Evolutionary conservation across 495 filamentous ascomycete genomes (phyloP).

Genomic region (Trichoderma reesei): DNA sequence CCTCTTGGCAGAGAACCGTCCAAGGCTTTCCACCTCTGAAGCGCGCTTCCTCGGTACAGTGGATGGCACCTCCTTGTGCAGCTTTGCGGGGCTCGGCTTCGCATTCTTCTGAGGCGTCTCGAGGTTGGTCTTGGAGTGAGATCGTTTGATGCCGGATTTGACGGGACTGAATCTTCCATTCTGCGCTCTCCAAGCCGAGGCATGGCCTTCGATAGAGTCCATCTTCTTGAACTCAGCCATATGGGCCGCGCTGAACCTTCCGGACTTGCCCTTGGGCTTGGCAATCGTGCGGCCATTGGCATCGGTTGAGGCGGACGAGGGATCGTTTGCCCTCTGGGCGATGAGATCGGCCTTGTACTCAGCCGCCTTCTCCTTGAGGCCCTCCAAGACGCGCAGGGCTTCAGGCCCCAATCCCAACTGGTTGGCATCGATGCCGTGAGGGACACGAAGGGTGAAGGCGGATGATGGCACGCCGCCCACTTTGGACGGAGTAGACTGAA

Average conservation of each 20-base stretch:
- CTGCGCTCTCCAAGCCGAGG: constrained; percentile 64
- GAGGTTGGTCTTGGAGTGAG: constrained; percentile 63
- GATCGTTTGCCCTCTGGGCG: constrained; percentile 42
- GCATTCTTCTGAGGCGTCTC: constrained; percentile 32
- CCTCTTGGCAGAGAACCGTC: constrained; percentile 5
- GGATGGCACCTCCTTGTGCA: not conserved
- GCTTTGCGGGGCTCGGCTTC: constrained; percentile 25
- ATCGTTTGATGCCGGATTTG: constrained; percentile 56
- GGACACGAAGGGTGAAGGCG: constrained; percentile 66
- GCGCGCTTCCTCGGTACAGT: constrained; percentile 13
- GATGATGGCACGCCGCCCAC: constrained; percentile 38
- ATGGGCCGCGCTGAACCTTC: constrained; percentile 72
- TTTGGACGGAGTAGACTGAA: constrained; percentile 42
- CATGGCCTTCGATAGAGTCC: constrained; percentile 84
- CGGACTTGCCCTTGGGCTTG: constrained; percentile 62
- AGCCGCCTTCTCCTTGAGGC: constrained; percentile 57
- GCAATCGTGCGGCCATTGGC: constrained; percentile 54
- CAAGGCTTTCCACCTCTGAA: not conserved
- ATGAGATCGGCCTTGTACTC: constrained; percentile 56
- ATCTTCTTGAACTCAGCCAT: constrained; percentile 89
- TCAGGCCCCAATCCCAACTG: constrained; percentile 55
- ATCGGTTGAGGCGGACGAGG: constrained; percentile 14
- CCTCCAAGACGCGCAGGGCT: constrained; percentile 69
- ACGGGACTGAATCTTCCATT: constrained; percentile 45
- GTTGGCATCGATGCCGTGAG: constrained; percentile 34